phyloP scores from a whole-genome alignment of 2,329 filamentous ascomycete species.

The Alternaria conjuncta region DNA sequence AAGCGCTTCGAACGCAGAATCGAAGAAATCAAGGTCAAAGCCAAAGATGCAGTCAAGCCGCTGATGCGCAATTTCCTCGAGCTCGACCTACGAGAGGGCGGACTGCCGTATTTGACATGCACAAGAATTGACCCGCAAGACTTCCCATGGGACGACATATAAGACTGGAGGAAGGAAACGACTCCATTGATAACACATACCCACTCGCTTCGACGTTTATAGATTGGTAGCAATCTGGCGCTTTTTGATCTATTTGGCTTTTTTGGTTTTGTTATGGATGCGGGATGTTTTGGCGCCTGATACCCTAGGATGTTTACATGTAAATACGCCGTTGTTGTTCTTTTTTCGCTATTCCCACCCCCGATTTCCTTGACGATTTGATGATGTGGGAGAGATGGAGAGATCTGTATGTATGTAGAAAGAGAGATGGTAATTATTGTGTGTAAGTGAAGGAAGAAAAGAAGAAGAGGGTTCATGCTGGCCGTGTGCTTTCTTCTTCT shows the following conservation, averaged over 20 bases:
- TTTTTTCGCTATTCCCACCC: not conserved
- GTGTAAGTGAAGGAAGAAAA: not conserved
- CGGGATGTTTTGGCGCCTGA: constrained; percentile 18
- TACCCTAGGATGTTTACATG: constrained; percentile 16
- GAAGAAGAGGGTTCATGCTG: not conserved
- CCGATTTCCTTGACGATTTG: constrained; percentile 6
- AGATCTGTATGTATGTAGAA: not conserved
- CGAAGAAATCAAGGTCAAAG: constrained; percentile 86
- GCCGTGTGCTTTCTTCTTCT: not conserved
- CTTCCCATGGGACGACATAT: constrained; percentile 63
- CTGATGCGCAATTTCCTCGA: constrained; percentile 86
- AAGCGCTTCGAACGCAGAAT: constrained; percentile 84
- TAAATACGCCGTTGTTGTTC: not conserved
- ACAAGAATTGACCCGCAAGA: constrained; percentile 67
- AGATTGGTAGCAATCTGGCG: constrained; percentile 4
- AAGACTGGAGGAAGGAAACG: not conserved
- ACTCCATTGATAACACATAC: not conserved
- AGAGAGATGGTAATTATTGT: not conserved
- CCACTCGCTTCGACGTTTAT: not conserved
- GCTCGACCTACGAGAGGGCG: constrained; percentile 69
- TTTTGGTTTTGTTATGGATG: not conserved
- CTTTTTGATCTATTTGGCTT: constrained; percentile 6
- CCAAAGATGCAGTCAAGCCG: constrained; percentile 80
- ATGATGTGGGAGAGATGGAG: not conserved
- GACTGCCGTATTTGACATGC: constrained; percentile 69